Conservation (phyloP, 495 filamentous ascomycete genomes). For the Hypoxylon fragiforme region DNA sequence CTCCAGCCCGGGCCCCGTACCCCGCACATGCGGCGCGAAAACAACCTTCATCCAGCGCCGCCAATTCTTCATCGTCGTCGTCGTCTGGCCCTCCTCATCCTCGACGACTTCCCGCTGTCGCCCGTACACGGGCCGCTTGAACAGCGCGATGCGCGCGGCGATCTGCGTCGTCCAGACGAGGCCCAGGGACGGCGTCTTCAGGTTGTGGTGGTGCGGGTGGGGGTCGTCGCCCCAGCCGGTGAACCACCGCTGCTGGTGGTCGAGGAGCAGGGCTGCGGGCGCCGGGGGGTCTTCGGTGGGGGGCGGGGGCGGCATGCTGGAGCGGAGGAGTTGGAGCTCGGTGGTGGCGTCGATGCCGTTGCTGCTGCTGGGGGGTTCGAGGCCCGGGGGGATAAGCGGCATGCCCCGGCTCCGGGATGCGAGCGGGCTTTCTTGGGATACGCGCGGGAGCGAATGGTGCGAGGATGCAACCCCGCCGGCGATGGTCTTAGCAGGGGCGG, state of each 20-base stretch:
- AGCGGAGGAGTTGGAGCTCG: constrained; percentile 33
- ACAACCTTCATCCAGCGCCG: constrained; percentile 76
- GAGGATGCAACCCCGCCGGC: not conserved
- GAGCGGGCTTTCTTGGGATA: constrained; percentile 44
- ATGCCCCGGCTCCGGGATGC: constrained; percentile 37
- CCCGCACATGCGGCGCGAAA: constrained; percentile 69
- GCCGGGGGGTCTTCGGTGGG: constrained; percentile 31
- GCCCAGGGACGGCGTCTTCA: constrained; percentile 86
- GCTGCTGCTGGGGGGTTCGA: constrained; percentile 29
- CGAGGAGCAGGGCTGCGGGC: constrained; percentile 64
- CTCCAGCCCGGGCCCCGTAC: constrained; percentile 44
- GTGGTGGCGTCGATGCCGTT: no score
- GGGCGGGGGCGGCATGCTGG: constrained; percentile 36
- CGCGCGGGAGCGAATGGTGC: constrained; percentile 24
- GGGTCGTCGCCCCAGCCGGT: constrained; percentile 84
- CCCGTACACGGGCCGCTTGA: constrained; percentile 59
- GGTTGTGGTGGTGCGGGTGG: constrained; percentile 28
- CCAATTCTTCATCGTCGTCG: constrained; percentile 46
- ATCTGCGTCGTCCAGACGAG: constrained; percentile 91
- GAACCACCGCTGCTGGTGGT: constrained; percentile 91
- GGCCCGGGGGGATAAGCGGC: constrained; percentile 3
- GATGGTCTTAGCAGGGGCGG: constrained; percentile 25
- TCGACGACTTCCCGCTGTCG: constrained; percentile 20
- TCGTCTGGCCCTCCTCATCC: constrained; percentile 19
- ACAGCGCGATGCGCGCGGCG: constrained; percentile 74